Percentiles rank a stretch among this genome's conserved stretches.
Evolutionary conservation across 164 flowering plant genomes (phyloP).

Genomic region (Aristolochia californica): DNA sequence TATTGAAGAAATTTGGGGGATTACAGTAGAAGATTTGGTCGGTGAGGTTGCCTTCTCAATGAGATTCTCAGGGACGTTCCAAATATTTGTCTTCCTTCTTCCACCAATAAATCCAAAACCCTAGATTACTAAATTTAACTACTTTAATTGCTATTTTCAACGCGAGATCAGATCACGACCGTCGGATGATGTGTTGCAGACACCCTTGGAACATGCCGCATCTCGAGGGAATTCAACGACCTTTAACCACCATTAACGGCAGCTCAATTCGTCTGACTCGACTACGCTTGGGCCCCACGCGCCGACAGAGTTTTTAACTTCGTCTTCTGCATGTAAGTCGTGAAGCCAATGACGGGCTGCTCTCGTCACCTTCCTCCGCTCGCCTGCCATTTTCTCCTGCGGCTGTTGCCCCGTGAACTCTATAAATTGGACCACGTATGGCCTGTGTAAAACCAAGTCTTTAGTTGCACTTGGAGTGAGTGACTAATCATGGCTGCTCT

Average conservation of each 20-base stretch:
- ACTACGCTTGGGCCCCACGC: conserved; percentile 1
- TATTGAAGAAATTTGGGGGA: not conserved
- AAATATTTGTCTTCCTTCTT: not conserved
- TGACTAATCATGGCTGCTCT: conserved; percentile 1
- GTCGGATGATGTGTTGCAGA: not conserved
- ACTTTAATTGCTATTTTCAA: conserved; percentile 1
- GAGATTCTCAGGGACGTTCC: conserved; percentile 2
- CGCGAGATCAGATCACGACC: not conserved
- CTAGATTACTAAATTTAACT: not conserved
- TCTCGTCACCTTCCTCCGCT: not conserved
- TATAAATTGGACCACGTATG: not conserved
- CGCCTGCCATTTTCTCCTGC: not conserved
- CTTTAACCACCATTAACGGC: conserved; percentile 21
- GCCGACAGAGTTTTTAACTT: conserved; percentile 1
- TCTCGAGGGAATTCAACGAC: conserved; percentile 11
- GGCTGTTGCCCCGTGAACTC: too few species aligned
- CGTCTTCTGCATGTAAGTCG: not conserved
- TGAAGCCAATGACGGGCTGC: not conserved
- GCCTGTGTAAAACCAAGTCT: not conserved
- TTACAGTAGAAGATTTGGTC: conserved; percentile 5
- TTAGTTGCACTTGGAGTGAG: not conserved
- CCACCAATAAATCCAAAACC: conserved; percentile 5
- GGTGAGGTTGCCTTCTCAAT: conserved; percentile 10
- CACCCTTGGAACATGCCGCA: not conserved
- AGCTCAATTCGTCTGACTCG: not conserved